A percentile compares a stretch with the other conserved stretches of the same genome.
These are phyloP conservation scores for Backusella mclennaniae DNA, from an alignment of 192 early-diverging fungal species.

Conservation along the genomic window DNA sequence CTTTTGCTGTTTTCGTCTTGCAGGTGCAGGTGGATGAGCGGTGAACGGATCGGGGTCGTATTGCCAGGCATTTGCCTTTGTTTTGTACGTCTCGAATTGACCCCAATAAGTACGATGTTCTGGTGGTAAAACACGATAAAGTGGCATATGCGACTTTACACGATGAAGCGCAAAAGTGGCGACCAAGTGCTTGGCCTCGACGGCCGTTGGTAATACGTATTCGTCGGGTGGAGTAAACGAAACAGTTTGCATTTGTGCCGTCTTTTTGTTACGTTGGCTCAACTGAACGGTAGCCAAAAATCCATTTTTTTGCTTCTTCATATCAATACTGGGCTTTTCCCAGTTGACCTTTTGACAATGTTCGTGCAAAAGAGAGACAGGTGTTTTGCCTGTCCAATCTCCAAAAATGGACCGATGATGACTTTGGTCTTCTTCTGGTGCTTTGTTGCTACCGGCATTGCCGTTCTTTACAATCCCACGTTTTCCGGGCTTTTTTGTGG, in stretches of 20 bases:
- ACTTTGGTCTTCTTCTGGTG: constrained; percentile 1
- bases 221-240: constrained; percentile 45
- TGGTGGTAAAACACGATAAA: constrained; percentile 76
- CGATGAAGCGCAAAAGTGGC: constrained; percentile 82
- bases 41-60: constrained; percentile 83
- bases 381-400: constrained; percentile 88
- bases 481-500: constrained; percentile 1
- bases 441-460: constrained; percentile 13
- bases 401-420: constrained; percentile 53
- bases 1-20: constrained; percentile 32
- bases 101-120: constrained; percentile 71
- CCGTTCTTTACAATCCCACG: constrained; percentile 20
- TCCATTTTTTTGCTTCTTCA: constrained; percentile 36
- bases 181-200: constrained; percentile 65
- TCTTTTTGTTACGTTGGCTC: constrained; percentile 60
- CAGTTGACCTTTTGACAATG: constrained; percentile 72
- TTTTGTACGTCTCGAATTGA: constrained; percentile 56
- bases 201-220: constrained; percentile 46
- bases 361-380: constrained; percentile 73
- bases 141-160: constrained; percentile 64
- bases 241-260: constrained; percentile 47
- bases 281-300: constrained; percentile 48
- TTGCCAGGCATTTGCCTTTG: constrained; percentile 46
- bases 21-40: constrained; percentile 40
- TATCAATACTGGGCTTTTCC: constrained; percentile 69